phyloP scores from a whole-genome alignment of 441 rosid genomes.

The Erodium moschatum region DNA sequence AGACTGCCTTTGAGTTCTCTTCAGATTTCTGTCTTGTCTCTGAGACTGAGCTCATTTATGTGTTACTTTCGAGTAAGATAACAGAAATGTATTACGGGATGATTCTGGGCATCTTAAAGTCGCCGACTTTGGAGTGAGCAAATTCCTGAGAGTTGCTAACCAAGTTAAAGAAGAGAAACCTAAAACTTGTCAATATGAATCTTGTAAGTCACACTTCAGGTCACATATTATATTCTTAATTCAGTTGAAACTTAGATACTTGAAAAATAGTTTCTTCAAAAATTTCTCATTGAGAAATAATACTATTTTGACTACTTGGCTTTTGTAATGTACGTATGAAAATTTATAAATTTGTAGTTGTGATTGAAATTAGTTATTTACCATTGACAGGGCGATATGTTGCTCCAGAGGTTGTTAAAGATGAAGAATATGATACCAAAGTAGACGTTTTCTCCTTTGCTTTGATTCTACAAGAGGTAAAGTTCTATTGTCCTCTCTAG shows the following conservation, averaged over 20 bases:
- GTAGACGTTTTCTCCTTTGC: conserved; percentile 94
- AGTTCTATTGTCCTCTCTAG: too few relatives aligned
- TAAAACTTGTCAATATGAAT: conserved; percentile 45
- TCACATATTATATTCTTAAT: conserved; percentile 2
- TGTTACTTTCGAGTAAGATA: conserved; percentile 25
- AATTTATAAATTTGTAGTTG: neutral
- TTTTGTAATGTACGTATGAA: neutral
- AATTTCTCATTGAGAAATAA: neutral
- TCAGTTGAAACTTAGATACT: neutral
- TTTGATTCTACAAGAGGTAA: conserved; percentile 80
- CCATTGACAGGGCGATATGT: conserved; percentile 61
- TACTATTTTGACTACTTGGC: neutral
- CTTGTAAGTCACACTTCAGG: conserved; percentile 48
- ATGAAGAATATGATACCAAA: conserved; percentile 76
- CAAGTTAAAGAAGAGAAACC: conserved; percentile 79
- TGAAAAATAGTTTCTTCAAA: neutral
- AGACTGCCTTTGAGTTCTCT: neutral
- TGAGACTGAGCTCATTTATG: conserved; percentile 25
- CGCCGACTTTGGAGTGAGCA: conserved; percentile 94
- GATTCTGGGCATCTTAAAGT: conserved; percentile 92
- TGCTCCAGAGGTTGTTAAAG: conserved; percentile 79
- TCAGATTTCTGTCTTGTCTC: conserved; percentile 17
- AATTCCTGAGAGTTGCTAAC: conserved; percentile 34
- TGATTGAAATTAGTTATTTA: conserved; percentile 1
- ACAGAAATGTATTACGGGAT: conserved; percentile 87